phyloP scores from a whole-genome alignment of 1,139 yeast genomes.

The Hyphopichia pseudoburtonii region DNA sequence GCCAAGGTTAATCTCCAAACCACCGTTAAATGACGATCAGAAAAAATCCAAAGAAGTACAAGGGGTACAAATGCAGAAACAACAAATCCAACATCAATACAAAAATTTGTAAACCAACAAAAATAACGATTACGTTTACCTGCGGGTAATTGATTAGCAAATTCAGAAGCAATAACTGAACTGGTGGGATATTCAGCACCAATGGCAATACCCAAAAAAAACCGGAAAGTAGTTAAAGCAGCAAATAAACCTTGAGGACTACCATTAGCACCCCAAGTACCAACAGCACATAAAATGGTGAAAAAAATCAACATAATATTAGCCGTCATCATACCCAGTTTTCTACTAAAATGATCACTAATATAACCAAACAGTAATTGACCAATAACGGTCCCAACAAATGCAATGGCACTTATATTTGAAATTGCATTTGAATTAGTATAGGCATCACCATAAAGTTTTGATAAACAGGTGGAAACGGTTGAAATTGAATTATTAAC shows the following conservation, averaged over 20 bases:
- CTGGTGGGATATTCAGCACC: conserved; percentile 95
- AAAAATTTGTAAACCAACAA: conserved; percentile 81
- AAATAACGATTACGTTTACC: conserved; percentile 89
- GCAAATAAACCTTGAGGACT: conserved; percentile 69
- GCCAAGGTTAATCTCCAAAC: conserved; percentile 95
- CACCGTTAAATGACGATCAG: conserved; percentile 65
- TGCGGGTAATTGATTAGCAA: conserved; percentile 72
- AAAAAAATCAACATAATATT: conserved; percentile 71
- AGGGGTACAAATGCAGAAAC: conserved; percentile 82
- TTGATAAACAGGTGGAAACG: conserved; percentile 65
- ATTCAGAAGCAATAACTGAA: conserved; percentile 92
- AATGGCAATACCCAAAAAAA: conserved; percentile 81
- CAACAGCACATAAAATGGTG: conserved; percentile 76
- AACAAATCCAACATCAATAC: conserved; percentile 89
- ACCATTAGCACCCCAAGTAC: conserved; percentile 75
- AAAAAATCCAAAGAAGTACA: conserved; percentile 81
- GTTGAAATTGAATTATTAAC: conserved; percentile 81
- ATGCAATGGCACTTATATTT: conserved; percentile 84
- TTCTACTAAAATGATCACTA: conserved; percentile 77
- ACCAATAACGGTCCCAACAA: conserved; percentile 90
- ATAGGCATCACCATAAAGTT: conserved; percentile 64
- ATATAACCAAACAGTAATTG: conserved; percentile 76
- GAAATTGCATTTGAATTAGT: conserved; percentile 64
- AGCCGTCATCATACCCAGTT: conserved; percentile 76
- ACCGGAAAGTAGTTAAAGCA: conserved; percentile 80